phyloP scores from a whole-genome alignment of 2,329 filamentous ascomycete species.

The Phialemonium atrogriseum region DNA sequence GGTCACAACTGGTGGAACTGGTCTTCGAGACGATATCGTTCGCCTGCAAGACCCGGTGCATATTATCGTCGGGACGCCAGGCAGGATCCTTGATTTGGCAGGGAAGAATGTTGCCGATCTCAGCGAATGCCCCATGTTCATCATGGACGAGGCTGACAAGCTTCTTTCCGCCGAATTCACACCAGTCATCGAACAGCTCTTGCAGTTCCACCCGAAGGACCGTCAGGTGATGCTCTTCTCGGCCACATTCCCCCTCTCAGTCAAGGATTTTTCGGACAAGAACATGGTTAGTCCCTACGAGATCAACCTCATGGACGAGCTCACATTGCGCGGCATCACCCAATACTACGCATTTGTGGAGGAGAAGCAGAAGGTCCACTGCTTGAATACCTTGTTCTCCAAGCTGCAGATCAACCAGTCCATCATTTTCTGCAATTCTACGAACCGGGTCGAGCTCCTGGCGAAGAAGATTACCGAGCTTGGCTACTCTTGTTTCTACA shows the following conservation, averaged over 20 bases:
- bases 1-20: constrained; percentile 96
- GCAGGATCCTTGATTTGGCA: constrained; percentile 89
- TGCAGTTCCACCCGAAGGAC: constrained; percentile 93
- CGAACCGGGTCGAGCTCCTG: constrained; percentile 91
- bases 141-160: constrained; percentile 99
- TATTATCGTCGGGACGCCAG: constrained; percentile 94
- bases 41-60: constrained; percentile 91
- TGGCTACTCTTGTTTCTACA: constrained; percentile 99
- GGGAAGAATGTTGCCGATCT: constrained; percentile 95
- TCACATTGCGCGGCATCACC: constrained; percentile 94
- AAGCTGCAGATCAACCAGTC: constrained; percentile 99
- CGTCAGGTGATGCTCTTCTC: constrained; percentile 99
- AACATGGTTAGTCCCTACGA: constrained; percentile 96
- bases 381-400: constrained; percentile 96
- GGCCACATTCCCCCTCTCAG: constrained; percentile 92
- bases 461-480: constrained; percentile 99
- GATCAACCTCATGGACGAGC: constrained; percentile 99
- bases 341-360: constrained; percentile 99
- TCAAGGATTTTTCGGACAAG: constrained; percentile 97
- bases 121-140: constrained; percentile 92
- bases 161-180: constrained; percentile 95
- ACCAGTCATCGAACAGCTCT: constrained; percentile 89
- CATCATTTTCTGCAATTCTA: constrained; percentile 99
- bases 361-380: constrained; percentile 99
- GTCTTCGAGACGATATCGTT: constrained; percentile 92